Base-by-base conservation (phyloP, 805 yeast species). In the Wickerhamomyces hampshirensis region DNA sequence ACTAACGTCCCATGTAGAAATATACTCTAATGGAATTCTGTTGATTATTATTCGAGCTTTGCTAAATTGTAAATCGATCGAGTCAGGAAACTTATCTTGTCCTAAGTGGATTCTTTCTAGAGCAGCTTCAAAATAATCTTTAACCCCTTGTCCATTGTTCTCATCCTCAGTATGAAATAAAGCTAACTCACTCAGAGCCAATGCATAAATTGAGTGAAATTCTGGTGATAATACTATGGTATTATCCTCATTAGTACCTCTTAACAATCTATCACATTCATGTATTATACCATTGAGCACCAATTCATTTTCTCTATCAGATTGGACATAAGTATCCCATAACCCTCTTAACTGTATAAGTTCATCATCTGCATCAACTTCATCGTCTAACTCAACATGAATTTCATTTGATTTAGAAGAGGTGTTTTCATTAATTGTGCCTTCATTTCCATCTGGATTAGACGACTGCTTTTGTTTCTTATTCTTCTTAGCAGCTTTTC, bases 221-320 rank as follows among this genome's bases (percentile, higher is more conserved):
- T 65, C 67, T 24, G 73, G 75, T 18, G 71, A 68, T 18, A 73
- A 39, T 35, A 46, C 24, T 21, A 8, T 11, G 42, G 50, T 42
- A 26, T 48, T 39, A 40, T 55, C 48, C 18, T 52, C 55, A 5
- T 38, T 40, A 26, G 53, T 46, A 30, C 53, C 45, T 54, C 89
- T 68, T 45, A 88, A 66, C 23, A 87, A 56, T 33, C 94, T 63
- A 52, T 91, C 96, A 63, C 95, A 84, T 56, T 91, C 97, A 50
- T 89, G 96, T n/a, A 91, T 73, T 5, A 89, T 71, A 17, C 96
- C 97, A 51, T 88, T 84, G 39, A 84, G 55, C 24, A 84, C 70
- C 42, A 78, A 60, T 52, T 80, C 84, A 44, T 73, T 75, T 16
- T 80, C 82, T 38, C 73, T 73, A 4, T 72, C 76, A 2, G 82